A percentile compares a stretch with the other conserved stretches of the same genome.
phyloP scores from a whole-genome alignment of 2,329 filamentous ascomycete genomes.

The Cercospora sp. region DNA sequence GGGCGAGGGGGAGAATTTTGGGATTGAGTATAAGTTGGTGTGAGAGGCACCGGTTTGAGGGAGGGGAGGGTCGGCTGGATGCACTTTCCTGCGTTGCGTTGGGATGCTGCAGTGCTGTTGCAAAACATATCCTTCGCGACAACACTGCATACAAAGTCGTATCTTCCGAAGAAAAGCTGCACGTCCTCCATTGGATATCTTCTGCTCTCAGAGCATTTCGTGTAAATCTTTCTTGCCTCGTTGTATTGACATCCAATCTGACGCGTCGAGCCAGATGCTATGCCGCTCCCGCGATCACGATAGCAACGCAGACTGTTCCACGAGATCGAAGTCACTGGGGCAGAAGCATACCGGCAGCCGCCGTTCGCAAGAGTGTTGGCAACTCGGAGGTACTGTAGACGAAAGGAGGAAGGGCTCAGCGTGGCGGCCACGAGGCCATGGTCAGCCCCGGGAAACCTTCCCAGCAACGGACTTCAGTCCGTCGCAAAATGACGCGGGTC shows the following conservation, averaged over 20 bases:
- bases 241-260: background rate
- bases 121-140: background rate
- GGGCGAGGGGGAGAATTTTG: background rate
- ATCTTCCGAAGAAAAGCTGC: background rate
- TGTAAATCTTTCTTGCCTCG: background rate
- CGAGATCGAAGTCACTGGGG: background rate
- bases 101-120: too few relatives aligned
- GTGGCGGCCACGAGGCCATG: background rate
- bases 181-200: background rate
- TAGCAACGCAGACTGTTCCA: background rate
- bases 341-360: background rate
- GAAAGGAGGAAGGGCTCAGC: background rate
- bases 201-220: background rate
- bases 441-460: background rate
- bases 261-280: background rate
- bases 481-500: slow-evolving; percentile 13
- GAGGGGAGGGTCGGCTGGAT: background rate
- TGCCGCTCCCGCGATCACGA: background rate
- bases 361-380: background rate
- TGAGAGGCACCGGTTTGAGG: background rate
- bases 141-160: background rate
- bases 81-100: too few relatives aligned
- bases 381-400: background rate
- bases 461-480: slow-evolving; percentile 11
- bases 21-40: slow-evolving; percentile 1